Base-by-base conservation (phyloP, 2,329 filamentous ascomycete species). In the Septoria linicola region DNA sequence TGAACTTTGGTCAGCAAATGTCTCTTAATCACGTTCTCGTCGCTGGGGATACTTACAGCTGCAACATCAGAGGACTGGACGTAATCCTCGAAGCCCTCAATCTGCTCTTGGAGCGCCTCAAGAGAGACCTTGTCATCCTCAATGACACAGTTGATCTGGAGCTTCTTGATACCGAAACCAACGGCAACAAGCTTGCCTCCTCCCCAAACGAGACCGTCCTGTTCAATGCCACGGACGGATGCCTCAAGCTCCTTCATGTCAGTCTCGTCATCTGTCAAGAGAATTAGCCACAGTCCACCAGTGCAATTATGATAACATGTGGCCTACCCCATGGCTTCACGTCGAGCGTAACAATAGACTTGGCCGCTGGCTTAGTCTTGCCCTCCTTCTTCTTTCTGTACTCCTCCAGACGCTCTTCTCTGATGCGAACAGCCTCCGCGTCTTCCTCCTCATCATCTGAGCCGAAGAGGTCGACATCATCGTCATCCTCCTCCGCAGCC, bases 131-230 rank as follows among this genome's bases (percentile, higher is more conserved):
- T 96, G 63, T 97, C 92, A 72, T 99, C 93, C 81, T 97, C 93
- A 61, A 97, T 79, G 66, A 97, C 90, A 65, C 97, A 76, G 85
- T 89, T 97, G 80, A 99, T 95, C 83, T 97, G 92, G 60, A 99
- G 85, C 84, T 97, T 97, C 82, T 88, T 93, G 81, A 99, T 95
- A 81, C 93, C 93, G 81, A 89, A 99, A 69, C 91, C 92, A 67
- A 99, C 85, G 62, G 91, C 74, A 45, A 95, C 85, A 61, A 96
- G 80, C 81, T 93, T 88, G 73, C 88, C 91, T 61, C 80, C 84
- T 84, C 92, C 92, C 93, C 93, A 99, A 60, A 95, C 85, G 58
- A 99, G 88, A 77, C 93, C 93, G 42, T 97, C 92, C 81, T 87
- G 84, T 76, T 92, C 83, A 65, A 97, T 92, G 62, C 78, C 74